Evolutionary conservation across 78 protist species (phyloP).

Genomic region (Trichosphaerium sp.): DNA sequence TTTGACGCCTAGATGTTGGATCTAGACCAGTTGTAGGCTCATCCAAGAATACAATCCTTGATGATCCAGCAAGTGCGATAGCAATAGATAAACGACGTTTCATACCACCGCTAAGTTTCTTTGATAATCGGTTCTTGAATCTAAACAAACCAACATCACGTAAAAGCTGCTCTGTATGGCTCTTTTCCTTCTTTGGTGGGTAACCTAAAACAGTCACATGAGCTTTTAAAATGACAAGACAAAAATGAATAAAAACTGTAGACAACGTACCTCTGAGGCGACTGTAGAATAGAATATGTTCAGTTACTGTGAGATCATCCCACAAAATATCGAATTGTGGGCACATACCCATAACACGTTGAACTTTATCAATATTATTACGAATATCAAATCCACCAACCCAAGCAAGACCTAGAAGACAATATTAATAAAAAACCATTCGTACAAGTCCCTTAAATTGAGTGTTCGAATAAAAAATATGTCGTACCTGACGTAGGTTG

Average conservation of each 20-base stretch:
- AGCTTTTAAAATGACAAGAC: too few species aligned
- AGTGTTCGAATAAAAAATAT: too few species aligned
- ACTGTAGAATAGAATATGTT: slow-evolving; percentile 66
- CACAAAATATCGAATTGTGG: slow-evolving; percentile 80
- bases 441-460: too few species aligned
- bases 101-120: slow-evolving; percentile 87
- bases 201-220: too few species aligned
- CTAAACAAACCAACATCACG: too few species aligned
- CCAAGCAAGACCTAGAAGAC: too few species aligned
- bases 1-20: slow-evolving; percentile 1
- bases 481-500: slow-evolving; percentile 40
- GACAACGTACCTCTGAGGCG: slow-evolving; percentile 30
- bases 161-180: too few species aligned
- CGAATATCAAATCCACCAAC: slow-evolving; percentile 35
- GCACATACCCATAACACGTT: slow-evolving; percentile 71
- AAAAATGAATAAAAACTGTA: too few species aligned
- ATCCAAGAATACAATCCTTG: slow-evolving; percentile 4
- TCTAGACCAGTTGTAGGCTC: slow-evolving; percentile 49
- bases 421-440: too few species aligned
- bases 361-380: slow-evolving; percentile 18
- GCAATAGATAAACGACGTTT: slow-evolving; percentile 64
- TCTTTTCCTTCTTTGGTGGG: too few species aligned
- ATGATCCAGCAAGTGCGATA: slow-evolving; percentile 48
- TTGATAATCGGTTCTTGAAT: too few species aligned
- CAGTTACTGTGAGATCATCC: slow-evolving; percentile 51